Base-by-base conservation (phyloP, 352 stramenopile genomes). In the Pelagophyceae sp. region DNA sequence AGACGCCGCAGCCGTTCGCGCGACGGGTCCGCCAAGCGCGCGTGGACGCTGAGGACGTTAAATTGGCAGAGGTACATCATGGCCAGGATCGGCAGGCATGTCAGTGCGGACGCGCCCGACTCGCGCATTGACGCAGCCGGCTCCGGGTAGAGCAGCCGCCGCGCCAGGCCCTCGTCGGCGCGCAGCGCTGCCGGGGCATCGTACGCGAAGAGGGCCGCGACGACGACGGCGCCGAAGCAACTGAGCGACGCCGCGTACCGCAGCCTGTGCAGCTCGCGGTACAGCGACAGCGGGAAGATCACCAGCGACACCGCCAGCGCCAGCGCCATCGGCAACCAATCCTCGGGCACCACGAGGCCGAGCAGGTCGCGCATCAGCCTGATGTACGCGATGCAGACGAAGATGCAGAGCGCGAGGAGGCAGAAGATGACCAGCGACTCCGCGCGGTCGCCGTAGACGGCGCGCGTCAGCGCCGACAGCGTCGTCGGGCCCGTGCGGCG, bases 1-100 rank as follows among this genome's bases (percentile, higher is more conserved):
- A 71, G 61, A 2, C 11, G 1, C 31, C 38, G 37, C 5, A 71
- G 61, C 3, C 61, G 61, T 2, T 37, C 31, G 29, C 61, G 61
- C 29, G 61, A 32, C 31, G 61, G 61, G 61, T 71, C 25, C n/a
- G 15, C 5, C n/a, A 71, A 31, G 11, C 31, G 27, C 1, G 19
- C 5, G 61, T 71, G 61, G 19, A 71, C 33, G 29, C n/a, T 40
- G 61, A 71, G 61, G 61, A 71, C 29, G 61, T 71, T 71, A 31
- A 71, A 71, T 31, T 71, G 61, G 61, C 61, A 71, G 3, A 71
- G 11, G 33, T 45, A 71, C n/a, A 71, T 27, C 6, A 71, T 37
- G 61, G 33, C 6, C 29, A 71, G 11, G 61, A 71, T 71, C n/a
- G 61, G 61, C 2, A 71, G 1, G 29, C n/a, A 27, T 2, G 2